Evolutionary conservation across 1,284 basidiomycete species (phyloP), one percentile per base, ranked within the genome.

Genomic region (Puccinia hordei): DNA sequence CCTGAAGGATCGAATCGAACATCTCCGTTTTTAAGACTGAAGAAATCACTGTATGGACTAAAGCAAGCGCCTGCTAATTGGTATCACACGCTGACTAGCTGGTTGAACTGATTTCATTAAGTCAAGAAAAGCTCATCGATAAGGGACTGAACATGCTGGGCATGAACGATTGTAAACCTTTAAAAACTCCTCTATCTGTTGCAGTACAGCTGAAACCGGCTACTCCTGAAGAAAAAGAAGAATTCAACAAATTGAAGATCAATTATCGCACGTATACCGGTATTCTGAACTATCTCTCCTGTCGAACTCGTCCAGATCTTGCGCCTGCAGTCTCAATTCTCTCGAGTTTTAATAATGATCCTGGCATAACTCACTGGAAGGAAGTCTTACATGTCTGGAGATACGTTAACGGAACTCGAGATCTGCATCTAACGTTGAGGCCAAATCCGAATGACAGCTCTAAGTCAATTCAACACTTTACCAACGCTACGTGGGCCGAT

Each of bases 1-100:
- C 86, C 86, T 0, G 83, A 83, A 2, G 86, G 85, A 9, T 74
- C 38, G 2, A 44, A 38, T 17, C 27, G 22, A 24, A 63, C 13
- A 22, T 2, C 27, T n/a, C 33, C 30, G 1, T 74, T 15, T 44
- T n/a, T 74, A 2, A 53, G 27, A 46, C 38, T 61, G 15, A 41
- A 44, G 15, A 74, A 61, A 61, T 57, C 57, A 2, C 24, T 74
- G 4, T 74, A 74, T 19, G 55, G 73, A 1, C 55, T 74, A 4
- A 61, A 61, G 17, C 73, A 74, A 46, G 57, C 55, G 1, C 73
- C 73, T 17, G 24, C 35, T 5, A 46, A 30, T 24, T 41, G 38
- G 38, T 41, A 41, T 12, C 6, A 41, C 6, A 41, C 38, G 38
- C 38, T 41, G 4, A 41, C 38, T 12, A 6, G 6, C 4, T 41